Percentiles rank a stretch among this genome's conserved stretches.
Conservation (phyloP, 331 rosid species). For the Saraca asoca region DNA sequence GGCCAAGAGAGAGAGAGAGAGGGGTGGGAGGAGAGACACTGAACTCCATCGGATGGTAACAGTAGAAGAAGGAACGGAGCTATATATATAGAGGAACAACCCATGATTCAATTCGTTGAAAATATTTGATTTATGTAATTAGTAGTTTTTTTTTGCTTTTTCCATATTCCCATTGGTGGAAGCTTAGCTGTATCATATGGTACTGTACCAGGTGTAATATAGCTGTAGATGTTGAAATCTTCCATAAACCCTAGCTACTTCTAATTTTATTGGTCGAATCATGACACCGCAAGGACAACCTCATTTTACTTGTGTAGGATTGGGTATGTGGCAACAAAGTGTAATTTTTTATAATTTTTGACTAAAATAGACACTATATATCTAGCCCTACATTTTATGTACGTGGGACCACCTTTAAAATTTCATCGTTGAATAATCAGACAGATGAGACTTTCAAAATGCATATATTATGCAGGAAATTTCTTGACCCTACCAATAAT, state of each 20-base stretch:
- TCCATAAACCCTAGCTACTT: constrained; percentile 61
- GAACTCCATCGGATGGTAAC: constrained; percentile 39
- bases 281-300: constrained; percentile 20
- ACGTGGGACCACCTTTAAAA: no score
- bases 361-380: background rate
- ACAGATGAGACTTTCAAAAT: no score
- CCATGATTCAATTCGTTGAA: constrained; percentile 26
- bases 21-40: constrained; percentile 18
- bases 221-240: constrained; percentile 38
- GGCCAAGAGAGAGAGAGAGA: background rate
- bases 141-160: constrained; percentile 21
- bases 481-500: no score
- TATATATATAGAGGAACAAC: constrained; percentile 30
- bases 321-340: constrained; percentile 1
- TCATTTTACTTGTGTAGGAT: constrained; percentile 23
- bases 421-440: no score
- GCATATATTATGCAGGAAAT: no score
- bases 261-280: constrained; percentile 2
- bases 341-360: constrained; percentile 1
- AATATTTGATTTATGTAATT: constrained; percentile 9
- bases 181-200: constrained; percentile 47
- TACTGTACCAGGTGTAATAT: constrained; percentile 29
- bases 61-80: constrained; percentile 34
- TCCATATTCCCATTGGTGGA: constrained; percentile 45
- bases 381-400: no score